Evolutionary conservation across 2,329 filamentous ascomycete genomes (phyloP).

Genomic region (Botrytis squamosa): DNA sequence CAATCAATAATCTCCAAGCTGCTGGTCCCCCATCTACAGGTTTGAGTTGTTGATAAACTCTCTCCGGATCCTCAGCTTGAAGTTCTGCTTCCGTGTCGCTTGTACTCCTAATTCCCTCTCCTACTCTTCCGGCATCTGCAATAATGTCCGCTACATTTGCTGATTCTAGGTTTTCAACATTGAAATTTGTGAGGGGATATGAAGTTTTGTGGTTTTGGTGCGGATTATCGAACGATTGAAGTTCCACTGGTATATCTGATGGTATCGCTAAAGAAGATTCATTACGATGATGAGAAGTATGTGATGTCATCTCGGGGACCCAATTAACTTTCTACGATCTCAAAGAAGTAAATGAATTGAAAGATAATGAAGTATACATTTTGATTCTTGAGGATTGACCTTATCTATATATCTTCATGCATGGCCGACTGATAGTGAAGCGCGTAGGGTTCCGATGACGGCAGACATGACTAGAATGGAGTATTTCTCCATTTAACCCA

Average conservation of each 20-base stretch:
- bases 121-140: neutral
- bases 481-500: neutral
- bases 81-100: neutral
- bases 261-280: neutral
- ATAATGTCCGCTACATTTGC: neutral
- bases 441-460: neutral
- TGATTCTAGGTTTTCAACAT: neutral
- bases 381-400: neutral
- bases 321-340: neutral
- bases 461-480: neutral
- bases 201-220: neutral
- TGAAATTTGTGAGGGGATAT: no score
- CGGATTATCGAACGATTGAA: neutral
- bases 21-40: neutral
- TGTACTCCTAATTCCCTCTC: neutral
- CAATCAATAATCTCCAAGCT: neutral
- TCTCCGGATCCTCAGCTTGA: neutral
- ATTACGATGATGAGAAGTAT: neutral
- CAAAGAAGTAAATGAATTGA: neutral
- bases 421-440: neutral
- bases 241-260: neutral
- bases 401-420: neutral
- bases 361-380: neutral
- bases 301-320: neutral
- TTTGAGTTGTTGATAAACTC: slow-evolving; percentile 1